Evolutionary conservation across 2,329 filamentous ascomycete genomes (phyloP).

Genomic region (Xylaria sp.): DNA sequence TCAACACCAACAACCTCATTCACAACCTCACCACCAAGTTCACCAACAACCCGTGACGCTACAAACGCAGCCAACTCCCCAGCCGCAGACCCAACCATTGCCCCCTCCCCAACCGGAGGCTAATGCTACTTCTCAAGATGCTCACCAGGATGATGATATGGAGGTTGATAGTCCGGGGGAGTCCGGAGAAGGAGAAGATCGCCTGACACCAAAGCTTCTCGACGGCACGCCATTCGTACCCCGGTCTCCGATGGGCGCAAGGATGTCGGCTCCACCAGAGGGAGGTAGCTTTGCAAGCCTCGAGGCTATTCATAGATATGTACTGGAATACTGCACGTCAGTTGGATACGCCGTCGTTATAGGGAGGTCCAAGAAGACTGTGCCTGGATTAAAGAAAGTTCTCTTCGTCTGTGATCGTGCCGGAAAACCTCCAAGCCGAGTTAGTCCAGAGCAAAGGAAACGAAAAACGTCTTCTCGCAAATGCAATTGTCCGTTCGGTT

Average conservation of each 20-base stretch:
- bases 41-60: slow-evolving; percentile 47
- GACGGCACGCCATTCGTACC: slow-evolving; percentile 63
- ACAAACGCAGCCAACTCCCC: slow-evolving; percentile 45
- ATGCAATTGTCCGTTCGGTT: slow-evolving; percentile 75
- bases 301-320: slow-evolving; percentile 71
- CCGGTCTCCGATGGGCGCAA: slow-evolving; percentile 64
- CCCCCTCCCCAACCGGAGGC: slow-evolving; percentile 46
- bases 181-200: slow-evolving; percentile 56
- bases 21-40: slow-evolving; percentile 44
- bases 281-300: slow-evolving; percentile 72
- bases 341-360: slow-evolving; percentile 76
- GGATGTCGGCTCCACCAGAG: slow-evolving; percentile 72
- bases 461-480: slow-evolving; percentile 74
- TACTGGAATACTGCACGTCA: slow-evolving; percentile 72
- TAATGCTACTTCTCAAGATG: slow-evolving; percentile 50
- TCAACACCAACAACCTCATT: slow-evolving; percentile 39
- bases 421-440: slow-evolving; percentile 69
- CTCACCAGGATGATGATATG: slow-evolving; percentile 60
- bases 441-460: slow-evolving; percentile 72
- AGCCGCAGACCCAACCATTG: slow-evolving; percentile 43
- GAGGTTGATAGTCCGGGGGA: slow-evolving; percentile 63
- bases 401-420: slow-evolving; percentile 74
- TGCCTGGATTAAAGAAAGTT: slow-evolving; percentile 73
- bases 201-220: slow-evolving; percentile 59
- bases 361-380: slow-evolving; percentile 73